Evolutionary conservation across 2,329 filamentous ascomycete species (phyloP).

Genomic region (Coniochaeta pulveracea): DNA sequence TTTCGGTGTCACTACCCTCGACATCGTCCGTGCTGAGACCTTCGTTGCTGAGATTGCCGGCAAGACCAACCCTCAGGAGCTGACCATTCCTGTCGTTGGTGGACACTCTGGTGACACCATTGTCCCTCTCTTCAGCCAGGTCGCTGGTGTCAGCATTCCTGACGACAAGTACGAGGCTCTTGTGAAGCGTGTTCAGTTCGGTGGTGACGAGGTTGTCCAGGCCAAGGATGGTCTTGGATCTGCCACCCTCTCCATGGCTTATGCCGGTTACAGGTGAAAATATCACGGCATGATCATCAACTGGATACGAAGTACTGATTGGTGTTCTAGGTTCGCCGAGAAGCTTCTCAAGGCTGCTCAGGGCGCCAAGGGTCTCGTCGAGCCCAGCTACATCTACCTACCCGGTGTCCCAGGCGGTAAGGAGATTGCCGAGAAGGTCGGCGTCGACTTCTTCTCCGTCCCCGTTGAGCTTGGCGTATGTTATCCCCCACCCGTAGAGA

Average conservation of each 20-base stretch:
- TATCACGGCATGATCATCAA: background rate
- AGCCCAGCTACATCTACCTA: conserved; percentile 94
- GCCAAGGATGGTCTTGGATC: conserved; percentile 77
- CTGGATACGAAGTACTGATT: background rate
- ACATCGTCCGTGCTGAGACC: conserved; percentile 95
- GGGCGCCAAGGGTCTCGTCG: conserved; percentile 85
- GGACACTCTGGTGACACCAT: conserved; percentile 98
- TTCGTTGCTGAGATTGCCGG: conserved; percentile 82
- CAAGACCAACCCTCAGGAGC: conserved; percentile 70
- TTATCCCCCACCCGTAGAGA: conserved; percentile 16
- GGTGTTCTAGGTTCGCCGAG: conserved; percentile 67
- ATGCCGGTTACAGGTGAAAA: conserved; percentile 78
- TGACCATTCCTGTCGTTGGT: conserved; percentile 84
- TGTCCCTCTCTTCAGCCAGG: conserved; percentile 91
- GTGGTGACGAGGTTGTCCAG: conserved; percentile 87
- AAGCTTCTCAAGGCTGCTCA: conserved; percentile 80
- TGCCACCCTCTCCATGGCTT: conserved; percentile 78
- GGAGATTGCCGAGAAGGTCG: conserved; percentile 71
- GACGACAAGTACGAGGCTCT: conserved; percentile 83
- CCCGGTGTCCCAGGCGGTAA: conserved; percentile 81
- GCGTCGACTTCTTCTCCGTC: conserved; percentile 89
- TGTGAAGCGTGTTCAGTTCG: conserved; percentile 93
- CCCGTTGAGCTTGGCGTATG: conserved; percentile 91
- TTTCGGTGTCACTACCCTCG: conserved; percentile 96
- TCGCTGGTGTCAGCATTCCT: conserved; percentile 73